Percentiles rank a stretch among this genome's conserved stretches.
These are phyloP conservation scores for Boletellus sp. DNA, from an alignment of 768 basidiomycete species.

Conservation along the genomic window DNA sequence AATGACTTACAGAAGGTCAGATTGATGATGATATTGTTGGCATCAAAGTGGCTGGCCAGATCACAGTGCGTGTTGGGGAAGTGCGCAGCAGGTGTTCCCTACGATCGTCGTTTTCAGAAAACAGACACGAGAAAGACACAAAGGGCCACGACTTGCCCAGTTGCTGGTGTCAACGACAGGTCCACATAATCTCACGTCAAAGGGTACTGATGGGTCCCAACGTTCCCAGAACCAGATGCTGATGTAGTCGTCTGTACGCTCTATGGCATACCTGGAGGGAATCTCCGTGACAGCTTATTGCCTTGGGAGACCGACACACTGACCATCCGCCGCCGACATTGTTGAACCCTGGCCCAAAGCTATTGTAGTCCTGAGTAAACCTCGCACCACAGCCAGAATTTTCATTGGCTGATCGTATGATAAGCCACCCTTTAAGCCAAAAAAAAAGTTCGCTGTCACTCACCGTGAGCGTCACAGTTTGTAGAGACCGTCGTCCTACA, in stretches of 20 bases:
- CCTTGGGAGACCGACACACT: background rate
- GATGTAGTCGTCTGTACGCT: slow-evolving; percentile 33
- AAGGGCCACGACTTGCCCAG: slow-evolving; percentile 18
- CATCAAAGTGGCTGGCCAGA: slow-evolving; percentile 34
- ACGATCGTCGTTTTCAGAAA: background rate
- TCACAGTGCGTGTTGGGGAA: slow-evolving; percentile 41
- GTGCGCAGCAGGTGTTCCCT: slow-evolving; percentile 34
- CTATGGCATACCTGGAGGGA: slow-evolving; percentile 36
- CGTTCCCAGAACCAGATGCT: slow-evolving; percentile 43
- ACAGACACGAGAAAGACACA: background rate
- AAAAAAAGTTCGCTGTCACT: background rate
- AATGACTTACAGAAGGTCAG: slow-evolving; percentile 30
- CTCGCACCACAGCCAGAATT: slow-evolving; percentile 39
- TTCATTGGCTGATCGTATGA: slow-evolving; percentile 14
- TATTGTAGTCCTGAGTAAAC: slow-evolving; percentile 22
- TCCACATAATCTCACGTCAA: slow-evolving; percentile 27
- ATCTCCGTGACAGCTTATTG: background rate
- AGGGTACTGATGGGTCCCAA: slow-evolving; percentile 28
- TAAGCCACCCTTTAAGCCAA: slow-evolving; percentile 1
- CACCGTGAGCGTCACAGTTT: slow-evolving; percentile 23
- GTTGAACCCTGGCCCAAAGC: slow-evolving; percentile 30
- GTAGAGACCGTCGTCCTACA: slow-evolving; percentile 20
- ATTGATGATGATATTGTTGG: slow-evolving; percentile 34
- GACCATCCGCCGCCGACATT: slow-evolving; percentile 40
- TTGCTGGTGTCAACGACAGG: slow-evolving; percentile 15